Base-by-base conservation (phyloP, 352 stramenopile genomes). In the Pythium monospermum region DNA sequence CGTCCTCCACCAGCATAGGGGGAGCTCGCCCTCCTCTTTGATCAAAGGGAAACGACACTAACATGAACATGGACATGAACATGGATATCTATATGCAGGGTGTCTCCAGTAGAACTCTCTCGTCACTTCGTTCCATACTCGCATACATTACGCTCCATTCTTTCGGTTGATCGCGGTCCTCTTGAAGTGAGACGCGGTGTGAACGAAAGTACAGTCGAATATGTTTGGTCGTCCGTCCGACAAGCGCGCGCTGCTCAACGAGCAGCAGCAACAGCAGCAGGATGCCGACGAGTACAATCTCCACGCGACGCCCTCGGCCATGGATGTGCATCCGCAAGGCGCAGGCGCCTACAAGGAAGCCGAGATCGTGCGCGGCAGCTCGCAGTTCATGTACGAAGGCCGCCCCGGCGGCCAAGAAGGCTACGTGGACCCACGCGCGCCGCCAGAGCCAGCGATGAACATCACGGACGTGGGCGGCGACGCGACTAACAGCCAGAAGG, bases 231-330 rank as follows among this genome's bases (percentile, higher is more conserved):
- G 54, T 36, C 16, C 38, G 46, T 59, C 57, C 38, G 68, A 73
- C 54, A 80, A 82, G 64, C 64, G 66, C n/a, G 43, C 62, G 41
- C 60, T 64, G n/a, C 50, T 72, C 5, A 28, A 49, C 30, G n/a
- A n/a, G n/a, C n/a, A n/a, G n/a, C n/a, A n/a, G n/a, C n/a, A n/a
- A n/a, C n/a, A n/a, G n/a, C n/a, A 56, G 47, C 47, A 62, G 21
- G 66, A 58, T 10, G 69, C 51, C 47, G 66, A 79, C 37, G 69
- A 83, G 41, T 90, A 90, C 64, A 68, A 66, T 31, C 73, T 82
- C 53, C 81, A 87, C 55, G 66, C 69, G 47, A 90, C 79, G 27
- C 79, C 79, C 7, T 75, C 71, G 38, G 73, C 73, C 31, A 61
- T 49, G 41, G 53, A 61, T 25, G 53, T 25, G 27, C 45, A 21